These are phyloP conservation scores for Friedmanniomyces endolithicus DNA, from an alignment of 495 filamentous ascomycete genomes.

Conservation along the genomic window DNA sequence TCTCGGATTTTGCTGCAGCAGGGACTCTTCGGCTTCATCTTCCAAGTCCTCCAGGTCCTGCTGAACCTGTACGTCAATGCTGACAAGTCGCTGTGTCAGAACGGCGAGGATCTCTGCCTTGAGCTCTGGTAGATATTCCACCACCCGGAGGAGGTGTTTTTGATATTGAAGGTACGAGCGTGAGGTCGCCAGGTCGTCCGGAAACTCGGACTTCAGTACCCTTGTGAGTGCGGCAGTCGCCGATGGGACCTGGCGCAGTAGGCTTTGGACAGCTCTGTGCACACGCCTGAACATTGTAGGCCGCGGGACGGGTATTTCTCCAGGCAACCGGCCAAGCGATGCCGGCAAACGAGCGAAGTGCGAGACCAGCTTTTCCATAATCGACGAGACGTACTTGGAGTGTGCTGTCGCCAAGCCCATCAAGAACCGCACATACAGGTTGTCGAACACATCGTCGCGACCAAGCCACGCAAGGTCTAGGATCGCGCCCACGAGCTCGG, in stretches of 20 bases:
- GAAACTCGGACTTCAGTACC: slow-evolving; percentile 9
- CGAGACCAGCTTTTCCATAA: slow-evolving; percentile 67
- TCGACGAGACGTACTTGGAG: slow-evolving; percentile 46
- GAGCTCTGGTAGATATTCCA: slow-evolving; percentile 66
- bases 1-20: slow-evolving; percentile 21
- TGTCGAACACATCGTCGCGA: slow-evolving; percentile 66
- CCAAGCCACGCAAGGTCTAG: slow-evolving; percentile 73
- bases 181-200: slow-evolving; percentile 14
- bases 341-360: slow-evolving; percentile 46
- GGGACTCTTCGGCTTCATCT: slow-evolving; percentile 51
- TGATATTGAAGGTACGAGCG: slow-evolving; percentile 19
- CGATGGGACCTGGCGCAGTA: slow-evolving; percentile 16
- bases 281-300: slow-evolving; percentile 15
- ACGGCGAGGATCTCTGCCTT: slow-evolving; percentile 69
- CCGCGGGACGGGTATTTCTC: slow-evolving; percentile 11
- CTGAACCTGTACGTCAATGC: slow-evolving; percentile 89
- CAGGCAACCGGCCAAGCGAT: slow-evolving; percentile 15
- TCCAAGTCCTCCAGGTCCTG: slow-evolving; percentile 79
- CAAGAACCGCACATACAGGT: slow-evolving; percentile 66
- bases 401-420: slow-evolving; percentile 72
- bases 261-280: slow-evolving; percentile 10
- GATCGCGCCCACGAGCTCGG: slow-evolving; percentile 58
- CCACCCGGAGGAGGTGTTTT: slow-evolving; percentile 48
- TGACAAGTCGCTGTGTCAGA: slow-evolving; percentile 71
- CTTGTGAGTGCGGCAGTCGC: slow-evolving; percentile 8